Evolutionary conservation across 202 grass and related monocot species (phyloP).

Genomic region (Tripidium arundinaceum): DNA sequence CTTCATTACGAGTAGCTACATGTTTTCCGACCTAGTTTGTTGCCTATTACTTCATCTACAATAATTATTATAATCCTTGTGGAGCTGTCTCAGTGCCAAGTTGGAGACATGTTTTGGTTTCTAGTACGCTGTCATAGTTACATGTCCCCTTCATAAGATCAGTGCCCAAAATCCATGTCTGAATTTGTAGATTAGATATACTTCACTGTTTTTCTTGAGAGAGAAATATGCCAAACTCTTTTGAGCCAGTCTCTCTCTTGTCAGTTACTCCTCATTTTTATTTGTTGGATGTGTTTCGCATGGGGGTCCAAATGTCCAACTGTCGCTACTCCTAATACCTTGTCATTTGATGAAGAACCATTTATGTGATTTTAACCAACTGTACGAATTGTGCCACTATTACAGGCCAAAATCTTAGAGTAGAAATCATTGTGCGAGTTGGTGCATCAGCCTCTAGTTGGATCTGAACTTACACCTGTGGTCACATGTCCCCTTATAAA

Average conservation of each 20-base stretch:
- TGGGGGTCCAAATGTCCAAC: not conserved
- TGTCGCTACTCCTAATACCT: not conserved
- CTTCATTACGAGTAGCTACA: not conserved
- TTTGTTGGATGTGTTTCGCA: not conserved
- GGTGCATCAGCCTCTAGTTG: not conserved
- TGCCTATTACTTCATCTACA: not conserved
- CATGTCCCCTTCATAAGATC: slow-evolving; percentile 25
- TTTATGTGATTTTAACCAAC: not conserved
- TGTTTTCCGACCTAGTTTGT: not conserved
- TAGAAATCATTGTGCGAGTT: not conserved
- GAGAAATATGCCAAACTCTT: slow-evolving; percentile 18
- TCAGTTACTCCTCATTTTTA: not conserved
- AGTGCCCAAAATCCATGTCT: slow-evolving; percentile 19
- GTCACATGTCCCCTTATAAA: not conserved
- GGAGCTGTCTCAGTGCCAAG: not conserved
- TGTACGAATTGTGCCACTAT: not conserved
- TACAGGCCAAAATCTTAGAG: not conserved
- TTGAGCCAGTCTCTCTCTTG: slow-evolving; percentile 11
- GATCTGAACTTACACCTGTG: not conserved
- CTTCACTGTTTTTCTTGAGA: not conserved
- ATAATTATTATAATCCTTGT: not conserved
- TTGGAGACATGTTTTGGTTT: slow-evolving; percentile 6
- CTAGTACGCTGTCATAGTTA: not conserved
- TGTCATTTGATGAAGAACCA: not conserved
- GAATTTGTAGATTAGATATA: not conserved